Base-by-base conservation (phyloP, 495 filamentous ascomycete species). In the Annulohypoxylon stygium region DNA sequence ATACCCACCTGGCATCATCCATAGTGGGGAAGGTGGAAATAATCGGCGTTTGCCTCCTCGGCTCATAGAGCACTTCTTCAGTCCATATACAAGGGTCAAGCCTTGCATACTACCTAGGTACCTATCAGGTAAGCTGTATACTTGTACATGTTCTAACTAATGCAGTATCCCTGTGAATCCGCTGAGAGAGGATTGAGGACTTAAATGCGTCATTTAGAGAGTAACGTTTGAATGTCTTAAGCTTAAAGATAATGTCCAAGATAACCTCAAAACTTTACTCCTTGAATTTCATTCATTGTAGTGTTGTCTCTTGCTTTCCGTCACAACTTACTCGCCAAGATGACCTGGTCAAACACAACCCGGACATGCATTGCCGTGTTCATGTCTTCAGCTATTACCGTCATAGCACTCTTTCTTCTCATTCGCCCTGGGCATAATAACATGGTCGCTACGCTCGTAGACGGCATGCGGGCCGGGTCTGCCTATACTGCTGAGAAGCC, bases 1-100 rank as follows among this genome's bases (percentile, higher is more conserved):
- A 30, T 25, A 9, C 9, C 23, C 10, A 53, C 23, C 0, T 11
- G 18, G 12, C 8, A 10, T 53, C 48, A 4, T 30, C 48, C 26
- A 30, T 53, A 10, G 48, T 23, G 48, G 48, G 48, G 48, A 14
- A 53, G 9, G 25, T 53, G 48, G 48, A 53, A 53, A 30, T 25
- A 12, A 12, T 53, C 20, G 12, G 23, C 1, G 14, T 30, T 2
- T 12, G 48, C 47, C 9, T 51, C 7, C 18, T 51, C 18, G 18
- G 47, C 47, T 25, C 25, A 51, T 12, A 9, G 25, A 9, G 12
- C 4, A 51, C 2, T 26, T 26, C 18, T 16, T 16, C 3, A 18
- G 47, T 20, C 47, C 12, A 51, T 51, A 20, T 16, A 6, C 18
- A 10, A 12, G 16, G 47, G 7, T 51, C 3, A 3, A 10, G 10